Evolutionary conservation across 345 rosid species (phyloP).

Genomic region (Jatropha curcas): DNA sequence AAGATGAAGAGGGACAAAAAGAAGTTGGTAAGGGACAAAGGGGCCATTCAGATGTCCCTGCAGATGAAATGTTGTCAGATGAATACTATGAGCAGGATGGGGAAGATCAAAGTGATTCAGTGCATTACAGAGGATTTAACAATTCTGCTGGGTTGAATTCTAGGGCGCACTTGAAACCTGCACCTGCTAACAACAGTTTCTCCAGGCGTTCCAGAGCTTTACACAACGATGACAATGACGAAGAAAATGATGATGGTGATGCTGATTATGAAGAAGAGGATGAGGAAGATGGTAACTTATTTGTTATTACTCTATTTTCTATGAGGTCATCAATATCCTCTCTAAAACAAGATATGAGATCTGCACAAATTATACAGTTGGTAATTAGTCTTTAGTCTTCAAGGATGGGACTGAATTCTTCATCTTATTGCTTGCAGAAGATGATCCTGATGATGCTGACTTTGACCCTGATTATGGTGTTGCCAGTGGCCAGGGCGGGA

Average conservation of each 20-base stretch:
- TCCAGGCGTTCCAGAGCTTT: conserved; percentile 61
- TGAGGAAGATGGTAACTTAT: conserved; percentile 77
- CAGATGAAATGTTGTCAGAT: conserved; percentile 99
- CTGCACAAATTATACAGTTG: neutral
- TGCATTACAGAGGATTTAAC: conserved; percentile 55
- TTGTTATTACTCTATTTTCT: conserved; percentile 21
- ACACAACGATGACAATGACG: conserved; percentile 36
- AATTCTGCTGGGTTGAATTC: conserved; percentile 55
- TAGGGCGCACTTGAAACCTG: conserved; percentile 51
- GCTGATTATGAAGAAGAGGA: conserved; percentile 83
- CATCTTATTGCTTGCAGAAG: conserved; percentile 61
- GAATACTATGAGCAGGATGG: conserved; percentile 99
- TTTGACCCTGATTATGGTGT: conserved; percentile 80
- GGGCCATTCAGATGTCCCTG: conserved; percentile 82
- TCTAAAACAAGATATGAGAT: neutral
- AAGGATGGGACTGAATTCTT: conserved; percentile 15
- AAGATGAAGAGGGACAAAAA: conserved; percentile 65
- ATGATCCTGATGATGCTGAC: conserved; percentile 98
- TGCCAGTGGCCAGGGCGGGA: conserved; percentile 37
- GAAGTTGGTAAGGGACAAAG: conserved; percentile 52
- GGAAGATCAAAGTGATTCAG: conserved; percentile 81
- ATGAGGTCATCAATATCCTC: neutral
- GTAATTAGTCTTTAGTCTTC: conserved; percentile 6
- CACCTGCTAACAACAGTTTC: conserved; percentile 32
- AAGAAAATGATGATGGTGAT: conserved; percentile 46